Conservation (phyloP, 2,329 filamentous ascomycete species). For the Plectosphaerella plurivora region DNA sequence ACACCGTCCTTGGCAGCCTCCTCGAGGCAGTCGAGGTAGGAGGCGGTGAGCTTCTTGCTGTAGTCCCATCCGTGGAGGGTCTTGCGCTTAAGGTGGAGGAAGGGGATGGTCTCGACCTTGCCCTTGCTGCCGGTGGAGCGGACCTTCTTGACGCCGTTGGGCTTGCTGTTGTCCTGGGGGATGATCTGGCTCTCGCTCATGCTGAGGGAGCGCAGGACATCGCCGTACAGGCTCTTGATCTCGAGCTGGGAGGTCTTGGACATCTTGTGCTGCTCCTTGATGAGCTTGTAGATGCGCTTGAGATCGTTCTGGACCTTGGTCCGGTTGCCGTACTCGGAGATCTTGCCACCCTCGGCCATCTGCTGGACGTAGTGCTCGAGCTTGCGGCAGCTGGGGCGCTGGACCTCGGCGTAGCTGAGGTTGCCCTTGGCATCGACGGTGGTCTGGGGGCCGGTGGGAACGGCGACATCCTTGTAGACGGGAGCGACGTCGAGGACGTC, state of each 20-base stretch:
- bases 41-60: conserved; percentile 94
- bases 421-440: conserved; percentile 91
- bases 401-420: conserved; percentile 84
- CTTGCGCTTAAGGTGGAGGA: conserved; percentile 94
- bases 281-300: conserved; percentile 93
- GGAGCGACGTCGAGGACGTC: conserved; percentile 81
- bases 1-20: conserved; percentile 83
- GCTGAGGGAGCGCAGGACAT: conserved; percentile 86
- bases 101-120: conserved; percentile 95
- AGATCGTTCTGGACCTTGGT: conserved; percentile 98
- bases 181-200: conserved; percentile 99
- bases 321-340: conserved; percentile 96
- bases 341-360: conserved; percentile 97
- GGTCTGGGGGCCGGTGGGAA: conserved; percentile 89
- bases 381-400: conserved; percentile 86
- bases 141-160: conserved; percentile 46
- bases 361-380: conserved; percentile 97
- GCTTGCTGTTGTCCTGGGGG: conserved; percentile 75
- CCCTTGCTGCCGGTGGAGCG: conserved; percentile 65
- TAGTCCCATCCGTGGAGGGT: conserved; percentile 95
- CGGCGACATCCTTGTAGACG: conserved; percentile 90
- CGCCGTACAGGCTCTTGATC: conserved; percentile 91
- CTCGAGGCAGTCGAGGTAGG: conserved; percentile 90
- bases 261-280: conserved; percentile 96
- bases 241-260: conserved; percentile 95